Evolutionary conservation across 2,329 filamentous ascomycete genomes (phyloP), one percentile per base, ranked within the genome.

Genomic region (Ophiostoma angusticollis): DNA sequence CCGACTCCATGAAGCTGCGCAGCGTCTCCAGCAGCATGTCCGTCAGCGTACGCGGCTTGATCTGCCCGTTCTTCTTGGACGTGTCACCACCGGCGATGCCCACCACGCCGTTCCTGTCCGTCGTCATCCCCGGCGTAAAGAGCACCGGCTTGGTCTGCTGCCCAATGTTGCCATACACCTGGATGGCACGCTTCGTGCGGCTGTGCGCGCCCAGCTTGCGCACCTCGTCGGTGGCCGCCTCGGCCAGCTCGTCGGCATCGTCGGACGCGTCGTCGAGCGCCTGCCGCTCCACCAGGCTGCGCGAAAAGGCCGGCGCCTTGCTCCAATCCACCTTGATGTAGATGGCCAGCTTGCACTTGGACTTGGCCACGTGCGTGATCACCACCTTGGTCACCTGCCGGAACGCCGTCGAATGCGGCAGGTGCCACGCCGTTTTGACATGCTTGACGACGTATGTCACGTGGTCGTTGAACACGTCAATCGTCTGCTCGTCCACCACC

Each of bases 331-430:
- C 75, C 51, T 80, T 82, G 38, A 79, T 83, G 59, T 84, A 93
- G 31, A 96, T 74, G 19, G 86, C 81, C 40, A 98, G 72, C 61
- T 91, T 95, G 58, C 85, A 93, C 57, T 81, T 86, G 11, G 84
- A 86, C 61, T 96, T 96, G 37, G 85, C 78, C 44, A 89, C 72
- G 53, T 96, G 85, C 3, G 91, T 95, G 46, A 98, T 91, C 47
- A 95, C 85, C 46, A 94, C 78, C 59, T 94, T 95, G 48, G 77
- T 89, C 41, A 93, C 74, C 17, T 95, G 65, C 50, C 80, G 79
- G 60, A 96, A 93, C 37, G 76, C 72, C 35, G 76, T 68, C 38
- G 80, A 75, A 54, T 86, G 79, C 11, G 91, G 91, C 27, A 96
- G 68, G 62, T 94, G 85, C 84, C 85, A 93, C 7, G 74, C 69